phyloP scores from a whole-genome alignment of 1,284 basidiomycete genomes.

The Cryptococcus wingfieldii region DNA sequence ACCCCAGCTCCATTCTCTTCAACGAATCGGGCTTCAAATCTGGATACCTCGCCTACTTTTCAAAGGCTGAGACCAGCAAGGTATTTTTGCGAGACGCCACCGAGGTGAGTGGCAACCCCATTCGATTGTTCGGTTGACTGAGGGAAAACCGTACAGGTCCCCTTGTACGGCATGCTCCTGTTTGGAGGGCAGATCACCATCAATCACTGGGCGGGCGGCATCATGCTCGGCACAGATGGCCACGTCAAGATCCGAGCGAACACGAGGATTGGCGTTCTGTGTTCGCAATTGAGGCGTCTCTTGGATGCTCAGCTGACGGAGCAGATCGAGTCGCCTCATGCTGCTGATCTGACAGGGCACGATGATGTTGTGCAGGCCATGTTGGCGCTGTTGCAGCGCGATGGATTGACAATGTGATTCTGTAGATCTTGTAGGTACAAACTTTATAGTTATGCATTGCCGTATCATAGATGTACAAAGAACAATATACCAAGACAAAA shows the following conservation, averaged over 20 bases:
- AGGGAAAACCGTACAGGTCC: conserved; percentile 55
- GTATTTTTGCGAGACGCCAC: conserved; percentile 83
- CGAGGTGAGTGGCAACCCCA: conserved; percentile 57
- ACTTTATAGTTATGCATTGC: conserved; percentile 2
- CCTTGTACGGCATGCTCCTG: conserved; percentile 74
- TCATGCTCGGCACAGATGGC: conserved; percentile 59
- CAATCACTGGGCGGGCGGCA: conserved; percentile 70
- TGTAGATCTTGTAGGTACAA: background rate
- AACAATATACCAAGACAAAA: background rate
- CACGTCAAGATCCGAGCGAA: conserved; percentile 70
- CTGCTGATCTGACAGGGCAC: conserved; percentile 53
- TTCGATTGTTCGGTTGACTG: background rate
- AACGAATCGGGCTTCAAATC: conserved; percentile 66
- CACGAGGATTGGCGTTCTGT: conserved; percentile 82
- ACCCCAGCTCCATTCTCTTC: conserved; percentile 82
- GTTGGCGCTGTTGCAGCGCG: conserved; percentile 59
- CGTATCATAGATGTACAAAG: background rate
- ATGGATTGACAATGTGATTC: conserved; percentile 27
- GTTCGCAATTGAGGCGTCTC: conserved; percentile 73
- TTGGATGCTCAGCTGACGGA: conserved; percentile 65
- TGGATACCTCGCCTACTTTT: conserved; percentile 76
- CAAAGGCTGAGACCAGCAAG: conserved; percentile 77
- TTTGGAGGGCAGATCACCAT: conserved; percentile 77
- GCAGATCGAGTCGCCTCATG: conserved; percentile 49
- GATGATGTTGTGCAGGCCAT: conserved; percentile 66